Base-by-base conservation (phyloP, 345 rosid species). In the Citrus glauca region DNA sequence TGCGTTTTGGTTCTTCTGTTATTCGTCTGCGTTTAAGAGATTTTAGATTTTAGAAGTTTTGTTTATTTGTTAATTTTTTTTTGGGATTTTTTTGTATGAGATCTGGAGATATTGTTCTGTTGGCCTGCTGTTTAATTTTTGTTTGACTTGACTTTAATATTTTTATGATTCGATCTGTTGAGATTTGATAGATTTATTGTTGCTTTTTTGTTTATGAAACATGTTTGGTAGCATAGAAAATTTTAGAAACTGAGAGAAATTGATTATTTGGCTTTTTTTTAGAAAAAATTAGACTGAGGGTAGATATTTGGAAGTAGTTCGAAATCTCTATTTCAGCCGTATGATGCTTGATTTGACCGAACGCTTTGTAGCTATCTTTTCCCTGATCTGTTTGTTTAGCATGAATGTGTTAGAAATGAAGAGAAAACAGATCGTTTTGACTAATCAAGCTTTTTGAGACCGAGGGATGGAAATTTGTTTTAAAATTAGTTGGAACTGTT, bases 101-200 rank as follows among this genome's bases (percentile, higher is more conserved):
- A 83, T 86, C 80, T 80, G 62, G 59, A 66, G 38, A 35, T 65
- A 59, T 81, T 72, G 40, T 37, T 40, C 57, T 55, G 11, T 38
- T 66, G 71, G 59, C 32, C 53, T 50, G 22, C 10, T 30, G 38
- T 7, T 27, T 53, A 16, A 7, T 61, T 48, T 27, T 32, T 3
- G 28, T 37, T 74, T 66, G 27, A 61, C 20, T 24, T 70, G 35
- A 11, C 55, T 69, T 69, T 30, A 22, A 2, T 67, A 35, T 35
- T 66, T 55, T 27, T 76, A 20, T 69, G 10, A 20, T 25, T 75
- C 35, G 83, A 85, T 90, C 83, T 75, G 68, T 70, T 42, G 6
- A 13, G 77, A 38, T 79, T 75, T 63, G 9, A 35, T 53, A 14
- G 30, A 2, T 25, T 37, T 4, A 37, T 32, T 65, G 76, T 67